phyloP scores from a whole-genome alignment of 2,329 filamentous ascomycete species.

The Fusarium dimerum region DNA sequence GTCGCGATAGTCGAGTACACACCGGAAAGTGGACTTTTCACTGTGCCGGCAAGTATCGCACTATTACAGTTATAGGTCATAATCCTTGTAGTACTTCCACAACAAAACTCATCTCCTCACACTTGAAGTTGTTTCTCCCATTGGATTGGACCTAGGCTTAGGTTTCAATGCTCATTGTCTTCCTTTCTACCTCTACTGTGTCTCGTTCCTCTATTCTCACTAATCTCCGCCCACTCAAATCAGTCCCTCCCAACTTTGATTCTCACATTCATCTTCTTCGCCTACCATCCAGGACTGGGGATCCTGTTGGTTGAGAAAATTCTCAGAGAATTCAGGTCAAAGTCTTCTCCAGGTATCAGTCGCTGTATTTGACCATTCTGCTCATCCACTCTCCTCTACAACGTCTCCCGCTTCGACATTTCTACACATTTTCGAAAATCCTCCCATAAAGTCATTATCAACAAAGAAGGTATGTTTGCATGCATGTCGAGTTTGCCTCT shows the following conservation, averaged over 20 bases:
- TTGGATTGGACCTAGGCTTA: neutral
- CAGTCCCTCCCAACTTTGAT: neutral
- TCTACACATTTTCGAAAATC: too few species aligned
- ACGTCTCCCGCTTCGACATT: too few species aligned
- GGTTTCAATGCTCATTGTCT: neutral
- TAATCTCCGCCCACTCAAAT: neutral
- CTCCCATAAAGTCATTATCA: too few species aligned
- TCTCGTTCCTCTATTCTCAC: neutral
- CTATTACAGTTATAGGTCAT: neutral
- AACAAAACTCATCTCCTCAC: neutral
- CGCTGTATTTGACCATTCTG: too few species aligned
- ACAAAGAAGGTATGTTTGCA: neutral
- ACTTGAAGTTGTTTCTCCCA: neutral
- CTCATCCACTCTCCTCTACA: too few species aligned
- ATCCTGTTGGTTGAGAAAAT: neutral
- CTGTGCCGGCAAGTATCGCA: neutral
- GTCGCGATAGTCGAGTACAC: constrained; percentile 11
- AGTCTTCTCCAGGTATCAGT: too few species aligned
- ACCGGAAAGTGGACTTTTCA: neutral
- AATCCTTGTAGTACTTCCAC: neutral
- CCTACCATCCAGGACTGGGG: neutral
- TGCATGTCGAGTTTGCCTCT: neutral
- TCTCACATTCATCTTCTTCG: neutral
- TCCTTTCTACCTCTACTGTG: neutral
- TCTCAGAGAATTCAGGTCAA: neutral